Evolutionary conservation across 2,329 filamentous ascomycete genomes (phyloP).

Genomic region (Fusarium sp.): DNA sequence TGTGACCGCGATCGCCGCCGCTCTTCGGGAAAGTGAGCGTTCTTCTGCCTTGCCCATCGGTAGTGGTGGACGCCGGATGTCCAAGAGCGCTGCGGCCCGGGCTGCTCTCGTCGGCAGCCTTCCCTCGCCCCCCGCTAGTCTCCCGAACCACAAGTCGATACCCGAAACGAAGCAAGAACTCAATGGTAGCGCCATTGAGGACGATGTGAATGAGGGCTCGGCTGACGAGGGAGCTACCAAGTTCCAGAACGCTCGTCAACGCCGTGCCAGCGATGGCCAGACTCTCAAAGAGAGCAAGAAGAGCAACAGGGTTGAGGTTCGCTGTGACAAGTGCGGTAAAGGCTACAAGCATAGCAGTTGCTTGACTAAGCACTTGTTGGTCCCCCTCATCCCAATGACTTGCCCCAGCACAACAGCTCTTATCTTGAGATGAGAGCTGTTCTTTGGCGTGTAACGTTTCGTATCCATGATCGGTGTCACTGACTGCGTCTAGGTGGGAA

Average conservation of each 20-base stretch:
- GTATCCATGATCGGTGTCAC: constrained; percentile 36
- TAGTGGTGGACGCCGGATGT: constrained; percentile 69
- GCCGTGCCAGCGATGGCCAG: constrained; percentile 85
- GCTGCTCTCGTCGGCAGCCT: constrained; percentile 64
- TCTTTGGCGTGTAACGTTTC: constrained; percentile 23
- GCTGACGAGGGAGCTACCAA: constrained; percentile 61
- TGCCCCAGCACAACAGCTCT: constrained; percentile 47
- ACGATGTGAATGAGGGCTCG: constrained; percentile 69
- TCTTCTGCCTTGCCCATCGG: constrained; percentile 65
- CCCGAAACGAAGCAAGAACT: constrained; percentile 58
- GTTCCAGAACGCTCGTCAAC: constrained; percentile 59
- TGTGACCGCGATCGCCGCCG: constrained; percentile 77
- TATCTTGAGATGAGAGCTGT: constrained; percentile 16
- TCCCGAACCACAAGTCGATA: constrained; percentile 66
- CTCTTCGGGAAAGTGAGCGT: constrained; percentile 72
- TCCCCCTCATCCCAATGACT: constrained; percentile 67
- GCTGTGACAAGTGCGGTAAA: constrained; percentile 98
- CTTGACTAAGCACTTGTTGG: constrained; percentile 99
- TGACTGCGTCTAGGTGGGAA: constrained; percentile 79
- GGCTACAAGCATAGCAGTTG: constrained; percentile 99
- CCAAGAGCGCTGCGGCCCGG: constrained; percentile 66
- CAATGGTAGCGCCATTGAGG: constrained; percentile 72
- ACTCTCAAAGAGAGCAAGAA: constrained; percentile 88
- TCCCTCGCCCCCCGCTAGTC: constrained; percentile 71
- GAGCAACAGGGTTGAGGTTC: constrained; percentile 82